Evolutionary conservation across 805 yeast genomes (phyloP).

Genomic region (Citeromyces matritensis): DNA sequence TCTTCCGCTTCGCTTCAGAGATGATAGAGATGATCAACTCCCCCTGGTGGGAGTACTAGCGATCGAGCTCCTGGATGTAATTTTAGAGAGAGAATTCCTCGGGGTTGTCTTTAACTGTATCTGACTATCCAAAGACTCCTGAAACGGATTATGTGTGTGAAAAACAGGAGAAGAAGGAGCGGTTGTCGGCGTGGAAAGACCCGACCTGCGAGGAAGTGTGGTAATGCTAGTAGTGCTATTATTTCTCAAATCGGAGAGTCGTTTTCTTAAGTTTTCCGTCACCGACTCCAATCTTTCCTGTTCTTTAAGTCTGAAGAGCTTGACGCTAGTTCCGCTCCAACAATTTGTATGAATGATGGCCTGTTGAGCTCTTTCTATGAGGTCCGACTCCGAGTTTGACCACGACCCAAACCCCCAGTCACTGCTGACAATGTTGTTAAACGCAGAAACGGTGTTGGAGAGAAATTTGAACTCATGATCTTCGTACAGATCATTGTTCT

Average conservation of each 20-base stretch:
- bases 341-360: conserved; percentile 15
- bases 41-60: too few species aligned
- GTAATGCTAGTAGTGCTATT: conserved; percentile 31
- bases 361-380: conserved; percentile 5
- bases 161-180: neutral
- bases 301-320: conserved; percentile 21
- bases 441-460: conserved; percentile 12
- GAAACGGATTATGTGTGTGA: neutral
- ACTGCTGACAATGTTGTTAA: conserved; percentile 18
- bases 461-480: conserved; percentile 17
- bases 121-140: conserved; percentile 1
- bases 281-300: too few species aligned
- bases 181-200: too few species aligned
- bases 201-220: too few species aligned
- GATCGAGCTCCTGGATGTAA: too few species aligned
- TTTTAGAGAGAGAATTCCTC: conserved; percentile 2
- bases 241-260: conserved; percentile 11
- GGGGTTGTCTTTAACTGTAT: conserved; percentile 4
- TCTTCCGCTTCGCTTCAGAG: too few species aligned
- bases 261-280: too few species aligned
- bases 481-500: conserved; percentile 18
- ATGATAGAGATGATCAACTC: too few species aligned
- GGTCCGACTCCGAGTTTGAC: conserved; percentile 11
- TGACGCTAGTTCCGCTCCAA: conserved; percentile 31
- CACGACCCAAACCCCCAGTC: conserved; percentile 17